These are phyloP conservation scores for Xylaria castorea DNA, from an alignment of 495 filamentous ascomycete genomes.

Conservation along the genomic window DNA sequence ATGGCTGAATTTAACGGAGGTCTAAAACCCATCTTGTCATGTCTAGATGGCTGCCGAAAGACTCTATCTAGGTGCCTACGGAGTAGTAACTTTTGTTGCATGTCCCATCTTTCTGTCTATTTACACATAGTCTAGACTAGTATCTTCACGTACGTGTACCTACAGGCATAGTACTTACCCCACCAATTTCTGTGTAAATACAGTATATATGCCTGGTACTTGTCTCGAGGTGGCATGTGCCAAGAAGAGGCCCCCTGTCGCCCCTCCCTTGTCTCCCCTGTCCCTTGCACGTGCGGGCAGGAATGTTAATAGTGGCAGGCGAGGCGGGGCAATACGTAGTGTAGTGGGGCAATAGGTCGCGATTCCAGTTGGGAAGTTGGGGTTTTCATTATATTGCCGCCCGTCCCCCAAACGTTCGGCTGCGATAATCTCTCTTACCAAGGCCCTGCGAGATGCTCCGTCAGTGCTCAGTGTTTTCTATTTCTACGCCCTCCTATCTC, in stretches of 20 bases:
- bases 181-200: too few species aligned
- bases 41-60: neutral
- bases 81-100: too few species aligned
- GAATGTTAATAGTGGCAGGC: neutral
- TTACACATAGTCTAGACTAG: too few species aligned
- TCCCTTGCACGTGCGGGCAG: constrained; percentile 3
- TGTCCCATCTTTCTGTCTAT: too few species aligned
- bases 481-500: constrained; percentile 15
- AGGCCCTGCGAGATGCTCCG: constrained; percentile 11
- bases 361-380: constrained; percentile 1
- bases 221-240: neutral
- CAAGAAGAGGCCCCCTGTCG: neutral
- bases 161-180: too few species aligned
- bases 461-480: constrained; percentile 18
- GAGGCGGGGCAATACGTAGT: constrained; percentile 6
- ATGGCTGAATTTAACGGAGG: too few species aligned
- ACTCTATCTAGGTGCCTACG: neutral
- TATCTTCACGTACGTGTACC: too few species aligned
- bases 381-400: neutral
- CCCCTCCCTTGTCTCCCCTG: neutral
- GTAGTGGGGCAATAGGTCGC: constrained; percentile 1
- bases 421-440: neutral
- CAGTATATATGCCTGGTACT: too few species aligned
- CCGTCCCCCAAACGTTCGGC: neutral
- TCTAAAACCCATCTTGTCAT: neutral